Conservation (phyloP, 371 early-diverging fungal species). For the Mucor lusitanicus region DNA sequence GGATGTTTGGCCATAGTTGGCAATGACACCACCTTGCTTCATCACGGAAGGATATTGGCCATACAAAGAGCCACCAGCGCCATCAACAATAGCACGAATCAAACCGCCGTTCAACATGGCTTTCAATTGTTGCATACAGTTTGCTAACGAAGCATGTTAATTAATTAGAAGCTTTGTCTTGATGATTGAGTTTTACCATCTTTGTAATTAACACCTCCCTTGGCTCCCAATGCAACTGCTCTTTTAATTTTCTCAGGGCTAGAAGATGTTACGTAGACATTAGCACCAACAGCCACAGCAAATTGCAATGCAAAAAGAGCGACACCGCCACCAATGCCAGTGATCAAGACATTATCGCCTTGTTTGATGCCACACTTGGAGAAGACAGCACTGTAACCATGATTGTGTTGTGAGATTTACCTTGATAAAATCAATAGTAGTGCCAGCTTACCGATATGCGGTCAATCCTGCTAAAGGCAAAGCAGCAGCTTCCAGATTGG, state of each 20-base stretch:
- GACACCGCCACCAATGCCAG: conserved; percentile 79
- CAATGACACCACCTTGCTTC: conserved; percentile 58
- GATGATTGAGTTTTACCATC: conserved; percentile 44
- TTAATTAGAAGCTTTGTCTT: neutral
- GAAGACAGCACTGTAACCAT: conserved; percentile 44
- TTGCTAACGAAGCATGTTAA: conserved; percentile 33
- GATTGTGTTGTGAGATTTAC: no score
- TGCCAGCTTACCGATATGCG: conserved; percentile 47
- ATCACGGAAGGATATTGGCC: conserved; percentile 41
- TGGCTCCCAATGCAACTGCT: conserved; percentile 68
- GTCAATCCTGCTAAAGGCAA: conserved; percentile 72
- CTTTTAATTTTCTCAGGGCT: conserved; percentile 50
- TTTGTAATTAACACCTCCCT: conserved; percentile 72
- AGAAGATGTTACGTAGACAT: conserved; percentile 75
- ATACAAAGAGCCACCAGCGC: conserved; percentile 65
- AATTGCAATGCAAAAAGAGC: conserved; percentile 71
- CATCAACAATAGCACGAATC: conserved; percentile 66
- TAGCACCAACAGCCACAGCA: conserved; percentile 68
- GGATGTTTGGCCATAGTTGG: conserved; percentile 65
- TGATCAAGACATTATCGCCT: conserved; percentile 65
- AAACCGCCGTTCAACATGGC: conserved; percentile 34
- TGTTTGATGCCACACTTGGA: conserved; percentile 57
- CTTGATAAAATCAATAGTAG: no score
- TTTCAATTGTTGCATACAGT: conserved; percentile 52
- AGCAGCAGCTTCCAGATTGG: conserved; percentile 65